A percentile compares a stretch with the other conserved stretches of the same genome.
Conservation (phyloP, 352 stramenopile species). For the Phytopythium sindhum region DNA sequence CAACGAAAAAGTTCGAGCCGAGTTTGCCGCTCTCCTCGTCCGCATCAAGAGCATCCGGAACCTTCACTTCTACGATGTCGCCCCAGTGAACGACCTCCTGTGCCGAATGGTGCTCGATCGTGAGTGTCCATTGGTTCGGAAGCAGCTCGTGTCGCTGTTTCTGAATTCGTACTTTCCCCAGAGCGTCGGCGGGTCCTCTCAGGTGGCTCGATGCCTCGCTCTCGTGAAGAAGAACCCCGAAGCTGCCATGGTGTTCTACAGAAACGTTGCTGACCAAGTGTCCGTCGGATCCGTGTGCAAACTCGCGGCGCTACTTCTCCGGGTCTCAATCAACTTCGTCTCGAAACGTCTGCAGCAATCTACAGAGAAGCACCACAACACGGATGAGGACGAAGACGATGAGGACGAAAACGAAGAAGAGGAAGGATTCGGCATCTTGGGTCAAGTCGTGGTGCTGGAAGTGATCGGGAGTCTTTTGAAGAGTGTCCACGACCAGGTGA, state of each 20-base stretch:
- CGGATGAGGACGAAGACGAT: conserved; percentile 30
- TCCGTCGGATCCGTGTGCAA: conserved; percentile 85
- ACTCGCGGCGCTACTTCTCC: conserved; percentile 64
- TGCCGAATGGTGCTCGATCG: conserved; percentile 70
- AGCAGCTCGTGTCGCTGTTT: conserved; percentile 80
- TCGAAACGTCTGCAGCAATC: conserved; percentile 50
- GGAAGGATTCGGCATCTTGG: conserved; percentile 61
- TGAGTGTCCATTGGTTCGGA: conserved; percentile 48
- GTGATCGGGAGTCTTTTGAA: conserved; percentile 71
- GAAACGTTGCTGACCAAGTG: conserved; percentile 64
- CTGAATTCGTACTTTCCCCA: conserved; percentile 88
- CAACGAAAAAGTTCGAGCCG: conserved; percentile 78
- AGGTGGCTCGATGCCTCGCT: conserved; percentile 76
- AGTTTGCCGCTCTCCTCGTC: conserved; percentile 73
- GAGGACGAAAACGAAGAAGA: conserved; percentile 64
- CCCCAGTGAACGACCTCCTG: conserved; percentile 73
- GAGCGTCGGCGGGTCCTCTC: conserved; percentile 69
- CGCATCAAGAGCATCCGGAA: conserved; percentile 87
- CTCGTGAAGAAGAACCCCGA: conserved; percentile 81
- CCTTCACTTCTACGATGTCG: conserved; percentile 86
- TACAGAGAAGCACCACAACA: conserved; percentile 22
- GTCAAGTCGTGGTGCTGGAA: conserved; percentile 71
- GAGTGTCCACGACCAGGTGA: conserved; percentile 68
- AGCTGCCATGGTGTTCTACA: conserved; percentile 81
- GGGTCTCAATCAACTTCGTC: conserved; percentile 77